Evolutionary conservation across 163 green algal species (phyloP).

Genomic region (Scenedesmus sp.): DNA sequence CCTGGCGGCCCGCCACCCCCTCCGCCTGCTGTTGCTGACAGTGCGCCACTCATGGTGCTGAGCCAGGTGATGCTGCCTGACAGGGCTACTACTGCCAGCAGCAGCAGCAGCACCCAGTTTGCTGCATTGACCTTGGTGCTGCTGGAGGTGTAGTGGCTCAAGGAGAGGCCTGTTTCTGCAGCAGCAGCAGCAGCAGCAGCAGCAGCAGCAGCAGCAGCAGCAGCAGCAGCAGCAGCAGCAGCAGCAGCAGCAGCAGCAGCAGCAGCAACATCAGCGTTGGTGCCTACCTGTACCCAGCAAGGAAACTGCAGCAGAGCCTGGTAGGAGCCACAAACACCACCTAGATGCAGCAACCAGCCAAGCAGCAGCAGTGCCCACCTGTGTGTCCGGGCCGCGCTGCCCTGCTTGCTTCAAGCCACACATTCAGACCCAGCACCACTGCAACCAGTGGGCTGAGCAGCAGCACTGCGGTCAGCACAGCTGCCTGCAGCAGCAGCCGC

Average conservation of each 20-base stretch:
- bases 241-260: background rate
- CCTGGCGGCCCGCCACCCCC: background rate
- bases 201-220: background rate
- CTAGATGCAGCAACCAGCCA: background rate
- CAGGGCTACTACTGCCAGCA: background rate
- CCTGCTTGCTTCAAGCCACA: conserved; percentile 13
- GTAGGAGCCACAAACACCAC: background rate
- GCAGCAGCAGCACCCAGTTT: conserved; percentile 43
- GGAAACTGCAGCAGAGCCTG: background rate
- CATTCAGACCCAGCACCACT: background rate
- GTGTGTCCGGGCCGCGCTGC: background rate
- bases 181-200: background rate
- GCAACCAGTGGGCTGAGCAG: background rate
- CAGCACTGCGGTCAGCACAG: conserved; percentile 18
- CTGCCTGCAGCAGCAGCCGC: background rate
- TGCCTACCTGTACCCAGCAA: background rate
- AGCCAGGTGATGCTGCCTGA: conserved; percentile 36
- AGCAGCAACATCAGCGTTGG: background rate
- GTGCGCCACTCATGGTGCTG: background rate
- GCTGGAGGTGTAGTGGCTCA: background rate
- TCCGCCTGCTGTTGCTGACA: conserved; percentile 4
- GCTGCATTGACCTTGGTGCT: background rate
- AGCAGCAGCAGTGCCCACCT: background rate
- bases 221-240: background rate
- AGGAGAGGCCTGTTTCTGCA: background rate